These are phyloP conservation scores for Pezicula radicicola DNA, from an alignment of 2,329 filamentous ascomycete genomes.

Conservation along the genomic window DNA sequence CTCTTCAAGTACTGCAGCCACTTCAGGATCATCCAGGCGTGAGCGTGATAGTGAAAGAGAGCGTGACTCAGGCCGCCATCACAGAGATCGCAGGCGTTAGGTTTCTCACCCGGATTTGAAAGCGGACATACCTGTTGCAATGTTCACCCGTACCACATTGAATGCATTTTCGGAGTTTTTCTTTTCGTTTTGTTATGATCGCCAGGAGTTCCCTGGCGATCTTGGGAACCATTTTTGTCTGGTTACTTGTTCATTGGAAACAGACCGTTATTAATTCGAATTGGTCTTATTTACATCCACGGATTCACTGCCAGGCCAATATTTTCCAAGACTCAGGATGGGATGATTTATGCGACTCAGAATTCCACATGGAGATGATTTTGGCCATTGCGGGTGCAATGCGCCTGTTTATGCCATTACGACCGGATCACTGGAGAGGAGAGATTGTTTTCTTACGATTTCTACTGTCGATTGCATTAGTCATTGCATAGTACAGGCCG, in stretches of 20 bases:
- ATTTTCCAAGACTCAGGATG: constrained; percentile 10
- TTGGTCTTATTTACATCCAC: constrained; percentile 8
- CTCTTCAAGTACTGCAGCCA: constrained; percentile 19
- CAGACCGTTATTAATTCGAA: constrained; percentile 17
- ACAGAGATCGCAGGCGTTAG: constrained; percentile 19
- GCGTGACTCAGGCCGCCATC: constrained; percentile 19
- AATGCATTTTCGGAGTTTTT: constrained; percentile 26
- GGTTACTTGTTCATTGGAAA: constrained; percentile 18
- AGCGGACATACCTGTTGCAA: constrained; percentile 6
- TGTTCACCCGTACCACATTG: constrained; percentile 14
- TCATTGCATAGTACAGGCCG: constrained; percentile 28
- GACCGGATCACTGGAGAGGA: constrained; percentile 19
- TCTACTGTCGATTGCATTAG: constrained; percentile 27
- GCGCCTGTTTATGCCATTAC: constrained; percentile 22
- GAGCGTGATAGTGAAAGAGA: constrained; percentile 23
- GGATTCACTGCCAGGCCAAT: background rate
- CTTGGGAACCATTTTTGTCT: constrained; percentile 11
- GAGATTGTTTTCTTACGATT: constrained; percentile 15
- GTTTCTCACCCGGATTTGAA: constrained; percentile 10
- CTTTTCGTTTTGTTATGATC: constrained; percentile 12
- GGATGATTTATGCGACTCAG: constrained; percentile 11
- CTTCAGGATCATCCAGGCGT: constrained; percentile 19
- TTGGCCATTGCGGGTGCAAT: constrained; percentile 17
- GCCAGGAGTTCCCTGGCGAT: constrained; percentile 17
- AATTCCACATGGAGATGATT: constrained; percentile 15